Conservation (phyloP, 2,329 filamentous ascomycete species). For the Annulohypoxylon truncatum region DNA sequence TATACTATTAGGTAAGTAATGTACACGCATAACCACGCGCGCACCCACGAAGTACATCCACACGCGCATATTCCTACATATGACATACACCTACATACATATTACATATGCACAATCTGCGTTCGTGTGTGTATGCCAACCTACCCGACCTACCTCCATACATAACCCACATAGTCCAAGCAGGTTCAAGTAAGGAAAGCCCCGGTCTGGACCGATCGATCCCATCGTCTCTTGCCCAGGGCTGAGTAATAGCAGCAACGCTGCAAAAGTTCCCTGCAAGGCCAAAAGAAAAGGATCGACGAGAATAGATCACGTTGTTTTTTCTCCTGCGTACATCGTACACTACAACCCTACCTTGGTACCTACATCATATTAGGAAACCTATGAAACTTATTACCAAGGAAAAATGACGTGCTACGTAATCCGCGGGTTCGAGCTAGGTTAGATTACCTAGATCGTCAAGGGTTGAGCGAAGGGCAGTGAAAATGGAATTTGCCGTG, state of each 20-base stretch:
- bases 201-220: constrained; percentile 32
- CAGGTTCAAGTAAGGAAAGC: neutral
- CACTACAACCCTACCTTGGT: neutral
- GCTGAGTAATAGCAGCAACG: constrained; percentile 21
- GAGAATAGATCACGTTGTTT: constrained; percentile 13
- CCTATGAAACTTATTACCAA: neutral
- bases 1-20: constrained; percentile 2
- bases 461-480: neutral
- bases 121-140: constrained; percentile 2
- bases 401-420: neutral
- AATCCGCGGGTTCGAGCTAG: neutral
- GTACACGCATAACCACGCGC: neutral
- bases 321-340: neutral
- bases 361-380: too few species aligned
- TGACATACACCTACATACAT: neutral
- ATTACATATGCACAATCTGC: neutral
- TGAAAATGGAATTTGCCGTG: constrained; percentile 2
- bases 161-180: neutral
- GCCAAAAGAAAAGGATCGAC: constrained; percentile 5
- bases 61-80: neutral
- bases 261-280: constrained; percentile 20
- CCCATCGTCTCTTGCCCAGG: neutral
- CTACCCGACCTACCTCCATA: neutral
- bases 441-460: neutral
- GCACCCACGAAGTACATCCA: neutral